Evolutionary conservation across 805 yeast species (phyloP).

Genomic region (Cyberlindnera subsufficiens): DNA sequence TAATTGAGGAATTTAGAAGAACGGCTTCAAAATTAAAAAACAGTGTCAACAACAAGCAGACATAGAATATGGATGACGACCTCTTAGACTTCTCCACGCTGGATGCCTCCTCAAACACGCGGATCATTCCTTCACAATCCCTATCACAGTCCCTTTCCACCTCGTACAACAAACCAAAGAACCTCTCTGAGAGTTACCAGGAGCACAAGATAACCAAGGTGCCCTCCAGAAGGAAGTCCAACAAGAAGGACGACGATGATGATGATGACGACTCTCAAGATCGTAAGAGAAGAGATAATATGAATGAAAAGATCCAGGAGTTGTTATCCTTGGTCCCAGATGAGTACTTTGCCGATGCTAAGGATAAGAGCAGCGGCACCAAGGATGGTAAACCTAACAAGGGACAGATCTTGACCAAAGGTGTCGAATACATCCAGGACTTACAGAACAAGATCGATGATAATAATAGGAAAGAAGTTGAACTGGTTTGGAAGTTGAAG

Average conservation of each 20-base stretch:
- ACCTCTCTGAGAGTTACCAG: conserved; percentile 18
- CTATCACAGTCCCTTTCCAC: conserved; percentile 7
- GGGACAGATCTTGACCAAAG: conserved; percentile 72
- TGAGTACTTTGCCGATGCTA: conserved; percentile 37
- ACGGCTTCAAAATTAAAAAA: too few species aligned
- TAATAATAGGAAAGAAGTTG: conserved; percentile 75
- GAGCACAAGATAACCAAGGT: conserved; percentile 19
- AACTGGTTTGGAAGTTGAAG: conserved; percentile 54
- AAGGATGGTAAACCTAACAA: conserved; percentile 82
- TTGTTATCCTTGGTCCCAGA: conserved; percentile 38
- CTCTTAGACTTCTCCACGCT: conserved; percentile 17
- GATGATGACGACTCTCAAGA: conserved; percentile 31
- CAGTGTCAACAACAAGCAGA: not conserved
- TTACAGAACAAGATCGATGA: conserved; percentile 72
- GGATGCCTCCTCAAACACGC: conserved; percentile 10
- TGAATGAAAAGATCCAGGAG: conserved; percentile 54
- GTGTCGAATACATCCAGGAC: conserved; percentile 64
- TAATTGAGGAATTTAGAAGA: too few species aligned
- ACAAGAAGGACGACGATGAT: conserved; percentile 11
- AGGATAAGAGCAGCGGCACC: conserved; percentile 53
- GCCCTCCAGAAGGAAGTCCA: conserved; percentile 16
- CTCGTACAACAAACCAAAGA: conserved; percentile 20
- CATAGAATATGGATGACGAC: conserved; percentile 14
- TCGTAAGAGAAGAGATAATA: conserved; percentile 47
- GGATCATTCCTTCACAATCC: conserved; percentile 1